Base-by-base conservation (phyloP, 108 stramenopile genomes). In the Pseudonitzschia multistriata region DNA sequence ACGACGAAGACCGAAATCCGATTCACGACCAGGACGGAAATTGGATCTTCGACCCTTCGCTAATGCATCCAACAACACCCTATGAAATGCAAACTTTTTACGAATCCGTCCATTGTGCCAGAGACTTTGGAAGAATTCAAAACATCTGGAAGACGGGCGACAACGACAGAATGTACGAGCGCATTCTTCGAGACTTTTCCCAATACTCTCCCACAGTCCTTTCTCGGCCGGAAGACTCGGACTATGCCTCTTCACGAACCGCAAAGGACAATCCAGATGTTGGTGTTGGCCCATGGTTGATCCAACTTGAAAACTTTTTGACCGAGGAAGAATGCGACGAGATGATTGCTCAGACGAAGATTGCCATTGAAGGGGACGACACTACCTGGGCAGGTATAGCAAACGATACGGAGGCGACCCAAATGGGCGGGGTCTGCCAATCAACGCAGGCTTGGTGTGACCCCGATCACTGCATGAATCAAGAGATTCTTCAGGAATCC, bases 381-480 rank as follows among this genome's bases (percentile, higher is more conserved):
- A 17, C 33, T 0, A 1, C 24, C 22, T 52, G 10, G 2, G 2
- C 50, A 7, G 24, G 10, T 8, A 7, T 52, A 7, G 50, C 50
- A 7, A 19, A 59, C 34, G 57, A 35, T 33, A 27, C 14, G n/a
- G 3, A 34, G 0, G 8, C n/a, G 19, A 33, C 33, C 19, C 3
- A 3, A 17, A 29, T 21, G n/a, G 31, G n/a, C 19, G 31, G 31
- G 4, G 57, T 33, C 17, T 59, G 57, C 34, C 33, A 59, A 30
- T 59, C 57, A 19, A 59, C 57, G 5, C 57, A 59, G 57, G 57
- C 57, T 33, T 59, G 57, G 57, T 59, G 57, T 30, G 57, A 59
- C 35, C 57, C 57, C 3, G 57, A 59, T 15, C 57, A 35, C 31
- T 59, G 57, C 34, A 34, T 59, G 33, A 14, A 35, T 15, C 28